These are phyloP conservation scores for Polygonum maritimum DNA, from an alignment of 148 eudicot species.

Conservation along the genomic window DNA sequence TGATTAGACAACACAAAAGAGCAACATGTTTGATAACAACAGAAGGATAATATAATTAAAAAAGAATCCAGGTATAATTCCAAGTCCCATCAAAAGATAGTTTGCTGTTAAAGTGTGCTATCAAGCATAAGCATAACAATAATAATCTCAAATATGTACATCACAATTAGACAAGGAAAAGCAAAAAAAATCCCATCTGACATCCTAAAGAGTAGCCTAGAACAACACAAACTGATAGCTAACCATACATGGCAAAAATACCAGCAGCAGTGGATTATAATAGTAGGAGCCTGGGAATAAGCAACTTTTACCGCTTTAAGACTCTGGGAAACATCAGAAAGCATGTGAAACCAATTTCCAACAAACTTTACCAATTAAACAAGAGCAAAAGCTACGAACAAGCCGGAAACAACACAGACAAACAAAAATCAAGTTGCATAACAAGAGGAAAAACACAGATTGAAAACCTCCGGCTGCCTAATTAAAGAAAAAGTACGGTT, in stretches of 20 bases:
- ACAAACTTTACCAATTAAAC: background rate
- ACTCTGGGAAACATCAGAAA: constrained; percentile 3
- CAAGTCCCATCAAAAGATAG: background rate
- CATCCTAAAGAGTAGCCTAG: background rate
- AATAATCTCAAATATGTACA: background rate
- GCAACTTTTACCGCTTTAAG: constrained; percentile 1
- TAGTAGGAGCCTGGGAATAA: background rate
- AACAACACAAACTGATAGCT: background rate
- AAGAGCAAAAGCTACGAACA: background rate
- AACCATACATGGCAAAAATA: background rate
- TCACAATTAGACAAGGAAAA: background rate
- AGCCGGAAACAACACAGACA: background rate
- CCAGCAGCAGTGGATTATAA: background rate
- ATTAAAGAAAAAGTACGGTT: background rate
- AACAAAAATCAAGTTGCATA: background rate
- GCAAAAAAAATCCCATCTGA: background rate
- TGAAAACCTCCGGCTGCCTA: background rate
- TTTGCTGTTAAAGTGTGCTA: background rate
- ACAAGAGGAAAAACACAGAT: background rate
- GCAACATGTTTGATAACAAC: background rate
- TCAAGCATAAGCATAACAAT: background rate
- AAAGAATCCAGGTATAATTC: background rate
- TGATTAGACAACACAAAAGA: background rate
- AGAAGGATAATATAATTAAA: background rate
- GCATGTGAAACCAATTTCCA: background rate